Percentiles rank a stretch among this genome's conserved stretches.
phyloP scores from a whole-genome alignment of 176 grass and related monocot genomes.

The Eragrostis curvula region DNA sequence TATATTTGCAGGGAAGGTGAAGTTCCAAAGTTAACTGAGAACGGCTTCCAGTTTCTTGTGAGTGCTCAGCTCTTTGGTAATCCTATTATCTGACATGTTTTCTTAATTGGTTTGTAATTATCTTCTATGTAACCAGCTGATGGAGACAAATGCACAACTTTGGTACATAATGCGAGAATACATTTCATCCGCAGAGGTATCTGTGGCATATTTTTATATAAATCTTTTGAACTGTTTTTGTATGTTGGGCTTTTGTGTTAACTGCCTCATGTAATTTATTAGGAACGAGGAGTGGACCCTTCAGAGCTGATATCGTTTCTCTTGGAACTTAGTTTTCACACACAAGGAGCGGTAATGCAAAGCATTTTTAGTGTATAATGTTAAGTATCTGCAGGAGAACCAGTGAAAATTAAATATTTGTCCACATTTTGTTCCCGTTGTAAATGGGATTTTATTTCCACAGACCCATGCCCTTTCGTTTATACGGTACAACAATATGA shows the following conservation, averaged over 20 bases:
- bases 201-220: constrained; percentile 27
- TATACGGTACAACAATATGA: constrained; percentile 22
- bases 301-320: constrained; percentile 94
- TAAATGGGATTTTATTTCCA: neutral
- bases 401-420: neutral
- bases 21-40: constrained; percentile 88
- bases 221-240: constrained; percentile 25
- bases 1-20: constrained; percentile 77
- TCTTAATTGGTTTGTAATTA: constrained; percentile 27
- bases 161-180: constrained; percentile 99
- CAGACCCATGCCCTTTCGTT: neutral
- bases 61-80: constrained; percentile 38
- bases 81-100: constrained; percentile 29
- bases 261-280: constrained; percentile 37
- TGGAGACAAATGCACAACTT: constrained; percentile 95
- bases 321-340: constrained; percentile 96
- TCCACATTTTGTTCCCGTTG: neutral
- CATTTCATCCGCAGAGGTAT: constrained; percentile 93
- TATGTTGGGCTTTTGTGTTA: constrained; percentile 25
- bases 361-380: constrained; percentile 17
- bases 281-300: constrained; percentile 94
- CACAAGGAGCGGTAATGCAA: constrained; percentile 64
- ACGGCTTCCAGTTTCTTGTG: constrained; percentile 95
- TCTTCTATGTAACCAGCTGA: constrained; percentile 67
- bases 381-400: constrained; percentile 19